Percentiles rank a stretch among this genome's conserved stretches.
phyloP scores from a whole-genome alignment of 768 basidiomycete genomes.

The Udeniomyces megalosporus region DNA sequence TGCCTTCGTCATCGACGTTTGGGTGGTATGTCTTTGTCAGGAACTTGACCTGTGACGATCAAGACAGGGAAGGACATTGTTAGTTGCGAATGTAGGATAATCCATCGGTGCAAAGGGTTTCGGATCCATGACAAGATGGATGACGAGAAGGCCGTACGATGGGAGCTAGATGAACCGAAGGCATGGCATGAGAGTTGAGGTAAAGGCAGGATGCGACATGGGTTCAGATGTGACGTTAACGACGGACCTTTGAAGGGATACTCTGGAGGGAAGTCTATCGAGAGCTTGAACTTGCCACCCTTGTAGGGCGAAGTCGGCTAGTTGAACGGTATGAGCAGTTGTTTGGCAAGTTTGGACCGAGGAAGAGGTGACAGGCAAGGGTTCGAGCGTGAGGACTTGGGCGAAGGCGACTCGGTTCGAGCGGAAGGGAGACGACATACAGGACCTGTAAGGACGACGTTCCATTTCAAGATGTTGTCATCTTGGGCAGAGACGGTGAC shows the following conservation, averaged over 20 bases:
- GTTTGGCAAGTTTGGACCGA: too few species aligned
- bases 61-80: not conserved
- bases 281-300: slow-evolving; percentile 27
- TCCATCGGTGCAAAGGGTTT: too few species aligned
- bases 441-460: slow-evolving; percentile 26
- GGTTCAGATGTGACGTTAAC: too few species aligned
- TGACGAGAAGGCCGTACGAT: not conserved
- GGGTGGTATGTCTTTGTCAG: slow-evolving; percentile 30
- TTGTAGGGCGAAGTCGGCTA: slow-evolving; percentile 22
- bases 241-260: slow-evolving; percentile 27
- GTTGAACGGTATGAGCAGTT: not conserved
- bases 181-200: slow-evolving; percentile 17
- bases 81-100: not conserved
- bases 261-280: slow-evolving; percentile 25
- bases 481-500: slow-evolving; percentile 26
- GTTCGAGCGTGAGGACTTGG: too few species aligned
- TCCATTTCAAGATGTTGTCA: slow-evolving; percentile 25
- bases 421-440: slow-evolving; percentile 18
- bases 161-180: slow-evolving; percentile 7
- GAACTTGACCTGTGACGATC: slow-evolving; percentile 25
- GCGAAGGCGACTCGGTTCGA: too few species aligned
- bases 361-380: too few species aligned
- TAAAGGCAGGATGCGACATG: too few species aligned
- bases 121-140: not conserved
- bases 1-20: slow-evolving; percentile 31